Base-by-base conservation (phyloP, 73 alveolate species). In the Effrenium voratum region DNA sequence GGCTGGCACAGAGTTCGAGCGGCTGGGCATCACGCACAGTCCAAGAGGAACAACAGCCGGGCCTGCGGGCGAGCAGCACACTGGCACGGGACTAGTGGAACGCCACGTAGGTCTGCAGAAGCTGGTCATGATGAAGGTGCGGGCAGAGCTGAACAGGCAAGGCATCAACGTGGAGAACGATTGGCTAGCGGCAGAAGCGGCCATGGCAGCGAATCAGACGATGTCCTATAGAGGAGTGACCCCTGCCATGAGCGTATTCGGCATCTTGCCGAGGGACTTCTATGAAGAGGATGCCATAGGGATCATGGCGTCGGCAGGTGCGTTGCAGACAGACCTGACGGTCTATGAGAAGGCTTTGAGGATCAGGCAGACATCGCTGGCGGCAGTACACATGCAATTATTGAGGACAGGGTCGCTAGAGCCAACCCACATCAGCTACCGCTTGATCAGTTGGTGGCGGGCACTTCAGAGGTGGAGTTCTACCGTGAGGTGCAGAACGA, bases 1-100 rank as follows among this genome's bases (percentile, higher is more conserved):
- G 45, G 72, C 80, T 0, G 40, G 45, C 1, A 81, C 94, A 0
- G 82, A 85, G n/a, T 57, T 55, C 36, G 94, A 85, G 40, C 82
- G 94, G 5, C 38, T 85, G 41, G 26, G 44, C 81, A 59, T 85
- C 34, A 38, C 26, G 10, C 55, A 81, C 2, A 55, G 72, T 4
- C 94, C 94, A 0, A 57, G 41, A 19, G 94, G 94, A 0, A 85
- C 94, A 0, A 85, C 94, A 0, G 40, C 66, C 0, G 94, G 94
- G 0, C 28, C 94, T 0, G 94, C 94, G 2, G 94, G 82, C 28
- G 5, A 34, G 0, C 94, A 85, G 19, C 94, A 85, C 66, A 85
- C 94, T 0, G 94, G 94, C 5, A 85, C 94, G 3, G 94, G 94
- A 0, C 76, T 85, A 0, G 66, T 59, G 3, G 94, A 85, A 22